Evolutionary conservation across 1,284 basidiomycete genomes (phyloP), one percentile per base, ranked within the genome.

Genomic region (Rhodotorula sp.): DNA sequence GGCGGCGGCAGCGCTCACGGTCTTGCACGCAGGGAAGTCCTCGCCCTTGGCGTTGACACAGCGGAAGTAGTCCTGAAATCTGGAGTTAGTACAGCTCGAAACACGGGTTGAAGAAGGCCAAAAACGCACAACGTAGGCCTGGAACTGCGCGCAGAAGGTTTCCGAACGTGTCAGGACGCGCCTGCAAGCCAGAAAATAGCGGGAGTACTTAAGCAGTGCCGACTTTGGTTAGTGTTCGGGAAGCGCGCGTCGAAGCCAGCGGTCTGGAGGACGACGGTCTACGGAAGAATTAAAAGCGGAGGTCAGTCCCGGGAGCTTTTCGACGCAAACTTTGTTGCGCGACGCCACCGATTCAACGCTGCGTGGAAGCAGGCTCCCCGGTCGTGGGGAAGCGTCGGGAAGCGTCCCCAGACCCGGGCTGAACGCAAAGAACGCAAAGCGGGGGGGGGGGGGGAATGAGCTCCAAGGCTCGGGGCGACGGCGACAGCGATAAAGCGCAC

Each of bases 31-130:
- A 34, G 90, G 89, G 82, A 90, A 98, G 73, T 99, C 97, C 80
- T 99, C 96, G 77, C 97, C 97, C 86, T 97, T 98, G 79, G 94
- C 94, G 80, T 91, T 86, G 80, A 98, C 85, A 83, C 97, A 99
- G 84, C 96, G 97, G 89, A 93, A 92, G 87, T 96, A 97, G 84
- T 99, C 82, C 74, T 80, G 77, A 72, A 19, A 3, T 13, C 22
- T 19, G 19, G 37, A 7, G 29, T 32, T 7, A 50, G 55, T 27
- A 13, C 37, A n/a, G 32, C 53, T 46, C 37, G 66, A 66, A 51
- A 64, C 12, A 32, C 9, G 15, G 5, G 22, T 7, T 4, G 22
- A 6, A 9, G 21, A 15, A 32, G 50, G 9, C n/a, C 25, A 7
- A n/a, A 22, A 44, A 70, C 72, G 54, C 22, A 75, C 94, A 72